phyloP scores from a whole-genome alignment of 2,329 filamentous ascomycete species.

The Ascochyta koolunga region DNA sequence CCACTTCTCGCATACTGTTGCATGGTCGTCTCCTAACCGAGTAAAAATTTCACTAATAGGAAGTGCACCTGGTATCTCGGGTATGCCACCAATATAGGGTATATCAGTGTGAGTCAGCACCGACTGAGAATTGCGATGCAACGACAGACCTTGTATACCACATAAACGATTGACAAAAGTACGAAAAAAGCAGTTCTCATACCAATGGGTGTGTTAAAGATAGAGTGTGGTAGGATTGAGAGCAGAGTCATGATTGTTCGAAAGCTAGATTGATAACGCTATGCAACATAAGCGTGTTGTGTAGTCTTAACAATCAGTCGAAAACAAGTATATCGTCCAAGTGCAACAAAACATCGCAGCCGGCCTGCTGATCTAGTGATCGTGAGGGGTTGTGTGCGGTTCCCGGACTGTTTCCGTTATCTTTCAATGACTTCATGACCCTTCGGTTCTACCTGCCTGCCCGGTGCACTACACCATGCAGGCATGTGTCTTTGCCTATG shows the following conservation, averaged over 20 bases:
- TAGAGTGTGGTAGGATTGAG: not conserved
- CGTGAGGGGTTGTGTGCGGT: not conserved
- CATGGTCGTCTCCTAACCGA: slow-evolving; percentile 60
- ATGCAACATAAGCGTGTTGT: not conserved
- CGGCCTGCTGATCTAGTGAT: not conserved
- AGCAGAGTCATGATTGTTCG: not conserved
- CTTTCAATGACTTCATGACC: not conserved
- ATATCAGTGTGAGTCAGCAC: slow-evolving; percentile 52
- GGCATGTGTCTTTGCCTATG: not conserved
- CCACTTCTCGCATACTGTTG: slow-evolving; percentile 58
- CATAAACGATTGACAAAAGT: not conserved
- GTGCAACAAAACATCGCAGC: too few species aligned
- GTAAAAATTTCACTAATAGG: slow-evolving; percentile 60
- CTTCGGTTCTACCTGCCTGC: not conserved
- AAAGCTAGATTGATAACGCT: too few species aligned
- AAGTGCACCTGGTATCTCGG: slow-evolving; percentile 58
- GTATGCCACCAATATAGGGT: slow-evolving; percentile 56
- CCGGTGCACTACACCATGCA: not conserved
- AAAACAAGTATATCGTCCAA: not conserved
- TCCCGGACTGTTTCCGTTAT: not conserved
- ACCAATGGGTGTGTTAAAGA: not conserved
- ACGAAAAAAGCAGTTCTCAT: not conserved
- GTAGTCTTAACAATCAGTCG: not conserved
- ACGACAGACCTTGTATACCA: not conserved
- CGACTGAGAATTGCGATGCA: not conserved